A percentile compares a stretch with the other conserved stretches of the same genome.
These are phyloP conservation scores for Kwoniella dendrophila DNA, from an alignment of 768 basidiomycete species.

Conservation along the genomic window DNA sequence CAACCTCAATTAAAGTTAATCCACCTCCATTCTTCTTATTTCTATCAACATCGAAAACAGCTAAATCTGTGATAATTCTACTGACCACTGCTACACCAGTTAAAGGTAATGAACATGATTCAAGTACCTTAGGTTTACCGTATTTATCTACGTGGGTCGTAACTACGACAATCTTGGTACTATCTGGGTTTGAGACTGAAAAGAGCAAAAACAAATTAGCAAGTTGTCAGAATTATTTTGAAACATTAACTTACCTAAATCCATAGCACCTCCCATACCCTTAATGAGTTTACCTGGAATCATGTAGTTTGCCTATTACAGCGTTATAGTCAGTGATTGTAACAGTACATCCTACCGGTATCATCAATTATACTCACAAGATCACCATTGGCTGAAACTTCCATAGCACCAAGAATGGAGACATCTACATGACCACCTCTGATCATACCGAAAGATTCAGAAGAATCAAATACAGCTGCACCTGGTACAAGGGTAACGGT, in stretches of 20 bases:
- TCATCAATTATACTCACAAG: constrained; percentile 57
- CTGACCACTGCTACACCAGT: constrained; percentile 87
- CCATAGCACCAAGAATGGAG: constrained; percentile 85
- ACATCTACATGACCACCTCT: constrained; percentile 94
- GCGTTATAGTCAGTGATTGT: neutral
- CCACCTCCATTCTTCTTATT: constrained; percentile 60
- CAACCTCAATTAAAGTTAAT: constrained; percentile 76
- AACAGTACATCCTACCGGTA: neutral
- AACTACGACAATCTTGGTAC: constrained; percentile 82
- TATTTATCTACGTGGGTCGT: constrained; percentile 91
- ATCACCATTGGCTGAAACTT: constrained; percentile 86
- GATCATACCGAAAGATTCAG: constrained; percentile 96
- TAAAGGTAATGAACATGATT: constrained; percentile 77
- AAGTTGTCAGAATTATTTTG: too few relatives aligned
- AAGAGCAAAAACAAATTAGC: constrained; percentile 70
- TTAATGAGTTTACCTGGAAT: constrained; percentile 75
- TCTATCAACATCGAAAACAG: constrained; percentile 84
- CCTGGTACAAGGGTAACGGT: constrained; percentile 83
- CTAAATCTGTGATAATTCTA: constrained; percentile 87
- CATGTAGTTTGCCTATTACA: constrained; percentile 81
- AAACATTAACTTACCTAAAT: too few relatives aligned
- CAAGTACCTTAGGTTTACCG: constrained; percentile 83
- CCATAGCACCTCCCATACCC: constrained; percentile 66
- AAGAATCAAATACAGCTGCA: constrained; percentile 87
- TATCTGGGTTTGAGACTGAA: constrained; percentile 91